Evolutionary conservation across 2,329 filamentous ascomycete species (phyloP).

Genomic region (Onygena corvina): DNA sequence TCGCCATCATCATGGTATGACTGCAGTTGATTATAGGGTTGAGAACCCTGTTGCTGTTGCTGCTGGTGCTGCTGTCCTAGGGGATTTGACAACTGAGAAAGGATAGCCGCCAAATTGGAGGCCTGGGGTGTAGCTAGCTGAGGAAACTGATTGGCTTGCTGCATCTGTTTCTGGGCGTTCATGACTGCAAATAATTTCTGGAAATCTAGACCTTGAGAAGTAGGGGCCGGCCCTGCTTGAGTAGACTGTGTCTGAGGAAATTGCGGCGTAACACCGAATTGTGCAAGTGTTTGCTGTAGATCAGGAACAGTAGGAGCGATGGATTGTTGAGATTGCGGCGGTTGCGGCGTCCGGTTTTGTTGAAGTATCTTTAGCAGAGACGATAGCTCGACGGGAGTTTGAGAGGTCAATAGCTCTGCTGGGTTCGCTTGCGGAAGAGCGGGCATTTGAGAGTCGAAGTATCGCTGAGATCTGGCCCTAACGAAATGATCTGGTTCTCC

Average conservation of each 20-base stretch:
- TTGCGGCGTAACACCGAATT: conserved; percentile 27
- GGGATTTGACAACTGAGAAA: conserved; percentile 23
- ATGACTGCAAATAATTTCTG: conserved; percentile 32
- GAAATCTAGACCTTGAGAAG: conserved; percentile 25
- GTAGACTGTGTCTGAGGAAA: conserved; percentile 17
- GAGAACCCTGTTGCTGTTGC: conserved; percentile 8
- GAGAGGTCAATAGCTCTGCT: conserved; percentile 9
- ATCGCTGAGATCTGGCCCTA: conserved; percentile 33
- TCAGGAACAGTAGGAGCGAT: conserved; percentile 22
- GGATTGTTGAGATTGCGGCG: conserved; percentile 22
- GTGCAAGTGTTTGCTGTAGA: conserved; percentile 28
- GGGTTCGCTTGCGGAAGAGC: conserved; percentile 17
- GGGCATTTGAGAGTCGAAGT: conserved; percentile 28
- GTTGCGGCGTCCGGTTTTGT: conserved; percentile 23
- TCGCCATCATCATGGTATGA: conserved; percentile 31
- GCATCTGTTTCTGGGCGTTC: conserved; percentile 28
- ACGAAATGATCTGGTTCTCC: conserved; percentile 33
- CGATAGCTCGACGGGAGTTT: conserved; percentile 29
- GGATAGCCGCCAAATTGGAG: conserved; percentile 14
- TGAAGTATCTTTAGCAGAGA: conserved; percentile 33
- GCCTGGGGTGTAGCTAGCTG: conserved; percentile 13
- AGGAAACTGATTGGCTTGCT: conserved; percentile 20
- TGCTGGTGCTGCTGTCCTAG: conserved; percentile 16
- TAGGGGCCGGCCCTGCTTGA: conserved; percentile 18
- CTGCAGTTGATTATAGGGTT: conserved; percentile 16